phyloP scores from a whole-genome alignment of 495 filamentous ascomycete genomes.

The Tuber microsphaerosporum region DNA sequence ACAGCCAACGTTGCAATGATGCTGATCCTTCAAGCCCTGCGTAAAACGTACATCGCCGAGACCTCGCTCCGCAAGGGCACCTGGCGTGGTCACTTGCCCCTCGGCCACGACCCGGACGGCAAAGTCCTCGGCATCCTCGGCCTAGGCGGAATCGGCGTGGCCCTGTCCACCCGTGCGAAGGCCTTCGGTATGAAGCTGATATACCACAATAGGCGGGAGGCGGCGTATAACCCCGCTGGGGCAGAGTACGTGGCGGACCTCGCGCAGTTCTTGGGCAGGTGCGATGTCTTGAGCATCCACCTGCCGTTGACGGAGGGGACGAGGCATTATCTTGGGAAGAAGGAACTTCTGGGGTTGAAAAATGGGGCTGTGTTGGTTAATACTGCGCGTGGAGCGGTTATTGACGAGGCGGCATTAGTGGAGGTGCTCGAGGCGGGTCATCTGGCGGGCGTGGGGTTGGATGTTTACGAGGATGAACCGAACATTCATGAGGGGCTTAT shows the following conservation, averaged over 20 bases:
- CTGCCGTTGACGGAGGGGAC: conserved; percentile 61
- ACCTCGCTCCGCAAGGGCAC: conserved; percentile 55
- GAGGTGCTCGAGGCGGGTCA: conserved; percentile 56
- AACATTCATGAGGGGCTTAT: conserved; percentile 57
- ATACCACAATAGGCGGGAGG: conserved; percentile 91
- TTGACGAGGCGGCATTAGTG: conserved; percentile 63
- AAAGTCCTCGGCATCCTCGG: conserved; percentile 75
- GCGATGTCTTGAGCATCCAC: conserved; percentile 63
- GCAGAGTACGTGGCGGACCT: conserved; percentile 39
- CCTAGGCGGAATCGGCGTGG: conserved; percentile 81
- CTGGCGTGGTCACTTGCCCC: conserved; percentile 47
- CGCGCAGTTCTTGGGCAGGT: conserved; percentile 52
- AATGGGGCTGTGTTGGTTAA: conserved; percentile 61
- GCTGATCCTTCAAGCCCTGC: conserved; percentile 61
- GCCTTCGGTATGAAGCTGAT: conserved; percentile 85
- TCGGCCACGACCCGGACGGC: conserved; percentile 54
- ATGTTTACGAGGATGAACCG: conserved; percentile 66
- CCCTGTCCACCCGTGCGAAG: conserved; percentile 61
- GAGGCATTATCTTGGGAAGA: conserved; percentile 55
- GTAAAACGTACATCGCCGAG: conserved; percentile 58
- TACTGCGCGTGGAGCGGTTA: conserved; percentile 62
- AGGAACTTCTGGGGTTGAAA: conserved; percentile 60
- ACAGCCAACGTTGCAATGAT: conserved; percentile 68
- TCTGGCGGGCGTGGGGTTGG: conserved; percentile 56
- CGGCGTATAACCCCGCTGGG: conserved; percentile 69